Percentiles rank a stretch among this genome's conserved stretches.
phyloP scores from a whole-genome alignment of 768 basidiomycete genomes.

The Strobilomyces confusus region DNA sequence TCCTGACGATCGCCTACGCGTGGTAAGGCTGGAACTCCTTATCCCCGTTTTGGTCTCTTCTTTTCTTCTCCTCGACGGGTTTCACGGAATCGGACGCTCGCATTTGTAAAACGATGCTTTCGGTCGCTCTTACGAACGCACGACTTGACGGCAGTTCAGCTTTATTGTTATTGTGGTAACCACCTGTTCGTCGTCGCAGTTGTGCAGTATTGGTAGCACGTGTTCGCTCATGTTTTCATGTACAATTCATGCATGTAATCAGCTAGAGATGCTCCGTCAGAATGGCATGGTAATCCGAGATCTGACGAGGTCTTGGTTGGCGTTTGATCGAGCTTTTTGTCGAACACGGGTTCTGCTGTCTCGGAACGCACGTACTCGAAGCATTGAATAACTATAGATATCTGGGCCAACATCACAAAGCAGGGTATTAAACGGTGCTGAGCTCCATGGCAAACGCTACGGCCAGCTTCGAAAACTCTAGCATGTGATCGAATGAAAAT shows the following conservation, averaged over 20 bases:
- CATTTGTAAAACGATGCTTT: neutral
- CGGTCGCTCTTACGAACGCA: neutral
- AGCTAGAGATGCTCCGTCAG: neutral
- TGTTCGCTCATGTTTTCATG: neutral
- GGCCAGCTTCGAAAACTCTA: conserved; percentile 82
- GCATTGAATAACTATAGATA: neutral
- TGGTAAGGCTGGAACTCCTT: neutral
- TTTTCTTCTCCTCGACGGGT: neutral
- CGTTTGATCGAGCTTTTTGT: too few relatives aligned
- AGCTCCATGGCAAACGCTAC: conserved; percentile 78
- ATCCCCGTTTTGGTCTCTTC: neutral
- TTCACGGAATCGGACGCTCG: neutral
- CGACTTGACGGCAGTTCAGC: neutral
- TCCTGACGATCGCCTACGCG: neutral
- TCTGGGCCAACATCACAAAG: neutral
- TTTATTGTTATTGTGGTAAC: conserved; percentile 4
- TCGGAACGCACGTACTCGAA: neutral
- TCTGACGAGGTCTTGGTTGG: too few relatives aligned
- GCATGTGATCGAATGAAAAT: conserved; percentile 88
- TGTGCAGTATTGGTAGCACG: neutral
- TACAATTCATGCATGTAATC: neutral
- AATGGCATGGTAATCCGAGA: too few relatives aligned
- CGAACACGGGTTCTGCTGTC: neutral
- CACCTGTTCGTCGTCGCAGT: neutral
- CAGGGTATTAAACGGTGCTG: conserved; percentile 37